Evolutionary conservation across 371 early-diverging fungal genomes (phyloP), one percentile per base, ranked within the genome.

Genomic region (Globomyces sp.): DNA sequence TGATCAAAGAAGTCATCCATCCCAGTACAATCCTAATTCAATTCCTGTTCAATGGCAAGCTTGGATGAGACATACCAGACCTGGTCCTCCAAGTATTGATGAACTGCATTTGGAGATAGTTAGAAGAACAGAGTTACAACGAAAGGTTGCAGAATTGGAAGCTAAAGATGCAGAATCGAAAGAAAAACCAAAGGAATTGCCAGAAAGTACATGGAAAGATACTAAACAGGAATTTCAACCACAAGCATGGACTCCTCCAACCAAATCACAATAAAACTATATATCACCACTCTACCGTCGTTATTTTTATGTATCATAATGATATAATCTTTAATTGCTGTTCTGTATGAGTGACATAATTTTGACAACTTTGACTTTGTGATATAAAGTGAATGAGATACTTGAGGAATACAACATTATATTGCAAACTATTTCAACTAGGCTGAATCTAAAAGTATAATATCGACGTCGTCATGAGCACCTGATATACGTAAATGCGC

Each of bases 11-110:
- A 61, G 43, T 37, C 48, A 64, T 42, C 47, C 58, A 6, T 58
- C 24, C 55, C 43, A 68, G 2, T 71, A 70, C 50, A 61, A 68
- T 45, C 63, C 70, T 37, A 45, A 64, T 43, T 40, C 24, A 9
- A 58, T 77, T 48, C 67, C 74, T 79, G 84, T 87, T 3, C 88
- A 88, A 75, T 89, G 90, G 90, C 85, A 85, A 57, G 73, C 88
- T 50, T 89, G 90, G 90, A 74, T 89, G 64, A 72, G 88, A 63
- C 86, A 88, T 59, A 86, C 85, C 4, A 77, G 90, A 45, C 70
- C 64, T n/a, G 76, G 70, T 5, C 73, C 86, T 1, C 88, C 88
- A 2, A 80, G 85, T 3, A 63, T 77, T 10, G 76, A 79, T 44
- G 89, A 58, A 24, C 58, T 58, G 3, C 44, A 24, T 3, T 11